Base-by-base conservation (phyloP, 495 filamentous ascomycete genomes). In the Hypoxylon crocopeplum region DNA sequence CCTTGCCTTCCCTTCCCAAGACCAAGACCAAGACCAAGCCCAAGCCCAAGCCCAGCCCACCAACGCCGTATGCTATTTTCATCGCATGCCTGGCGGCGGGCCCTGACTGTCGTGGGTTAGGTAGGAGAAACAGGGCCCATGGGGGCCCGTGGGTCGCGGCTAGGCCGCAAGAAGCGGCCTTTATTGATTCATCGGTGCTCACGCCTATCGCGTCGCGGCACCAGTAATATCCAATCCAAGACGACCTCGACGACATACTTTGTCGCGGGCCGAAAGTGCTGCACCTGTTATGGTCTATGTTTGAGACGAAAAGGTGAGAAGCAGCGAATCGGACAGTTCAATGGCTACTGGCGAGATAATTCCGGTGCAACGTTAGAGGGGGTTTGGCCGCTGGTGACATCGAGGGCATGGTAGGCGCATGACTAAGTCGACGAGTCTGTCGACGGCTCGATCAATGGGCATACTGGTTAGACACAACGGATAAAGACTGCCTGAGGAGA, bases 351-450 rank as follows among this genome's bases (percentile, higher is more conserved):
- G 47, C 12, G 50, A 63, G 49, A 59, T 4, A 61, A 60, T 56
- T 25, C 64, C 47, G 48, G 61, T 68, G 61, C 53, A 66, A 70
- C 64, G 48, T 52, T 62, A 34, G 52, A 53, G 49, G 47, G n/a
- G 51, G 50, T 29, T 27, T 56, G 36, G 39, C 57, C 48, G 62
- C 58, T 67, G 54, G 68, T 47, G 50, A 40, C 51, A 65, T 54
- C 47, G 49, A 47, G 51, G 55, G 48, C 17, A 59, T 39, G 30
- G 40, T 21, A 53, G 15, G 48, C 33, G 30, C 30, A 64, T 50
- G 48, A 40, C 34, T 36, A 55, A 16, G 41, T 58, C 52, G 40
- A 63, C 33, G 20, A 48, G 32, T n/a, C 12, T 3, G n/a, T n/a
- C 12, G 24, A 4, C 24, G 3, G 24, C 4, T 4, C 8, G 24